A percentile compares a stretch with the other conserved stretches of the same genome.
Conservation (phyloP, 2,329 filamentous ascomycete species). For the Diaporthe sp. region DNA sequence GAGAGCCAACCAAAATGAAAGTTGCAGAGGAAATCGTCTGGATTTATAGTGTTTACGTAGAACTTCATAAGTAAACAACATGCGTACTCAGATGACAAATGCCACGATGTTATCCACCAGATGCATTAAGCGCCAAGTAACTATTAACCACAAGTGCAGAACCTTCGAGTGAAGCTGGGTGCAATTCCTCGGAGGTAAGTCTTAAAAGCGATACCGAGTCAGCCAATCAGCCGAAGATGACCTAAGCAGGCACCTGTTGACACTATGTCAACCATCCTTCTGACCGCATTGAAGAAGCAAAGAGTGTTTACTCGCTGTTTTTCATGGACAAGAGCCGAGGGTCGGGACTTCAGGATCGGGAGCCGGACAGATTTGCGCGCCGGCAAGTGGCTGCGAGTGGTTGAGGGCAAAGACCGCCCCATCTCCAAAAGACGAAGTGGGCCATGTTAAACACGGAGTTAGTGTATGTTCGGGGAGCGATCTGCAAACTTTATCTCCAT, state of each 20-base stretch:
- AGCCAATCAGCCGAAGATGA: background rate
- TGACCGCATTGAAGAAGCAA: background rate
- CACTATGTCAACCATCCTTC: background rate
- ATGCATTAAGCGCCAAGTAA: too few species aligned
- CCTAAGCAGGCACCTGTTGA: background rate
- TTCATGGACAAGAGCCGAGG: background rate
- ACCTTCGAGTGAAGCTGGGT: background rate
- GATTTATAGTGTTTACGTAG: background rate
- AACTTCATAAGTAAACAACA: too few species aligned
- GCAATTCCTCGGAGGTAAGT: background rate
- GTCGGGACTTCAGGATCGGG: background rate
- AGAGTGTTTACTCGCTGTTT: background rate
- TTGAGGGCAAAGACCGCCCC: background rate
- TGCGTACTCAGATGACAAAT: background rate
- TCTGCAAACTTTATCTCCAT: background rate
- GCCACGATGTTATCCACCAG: too few species aligned
- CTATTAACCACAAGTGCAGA: background rate
- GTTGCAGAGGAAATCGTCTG: background rate
- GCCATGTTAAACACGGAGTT: background rate
- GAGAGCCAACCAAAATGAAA: background rate
- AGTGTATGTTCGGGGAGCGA: too few species aligned
- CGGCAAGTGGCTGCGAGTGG: background rate
- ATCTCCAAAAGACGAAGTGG: background rate
- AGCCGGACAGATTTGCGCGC: background rate
- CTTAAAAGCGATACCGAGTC: background rate